Evolutionary conservation across 2,329 filamentous ascomycete species (phyloP), one percentile per base, ranked within the genome.

Genomic region (Bipolaris zeicola): DNA sequence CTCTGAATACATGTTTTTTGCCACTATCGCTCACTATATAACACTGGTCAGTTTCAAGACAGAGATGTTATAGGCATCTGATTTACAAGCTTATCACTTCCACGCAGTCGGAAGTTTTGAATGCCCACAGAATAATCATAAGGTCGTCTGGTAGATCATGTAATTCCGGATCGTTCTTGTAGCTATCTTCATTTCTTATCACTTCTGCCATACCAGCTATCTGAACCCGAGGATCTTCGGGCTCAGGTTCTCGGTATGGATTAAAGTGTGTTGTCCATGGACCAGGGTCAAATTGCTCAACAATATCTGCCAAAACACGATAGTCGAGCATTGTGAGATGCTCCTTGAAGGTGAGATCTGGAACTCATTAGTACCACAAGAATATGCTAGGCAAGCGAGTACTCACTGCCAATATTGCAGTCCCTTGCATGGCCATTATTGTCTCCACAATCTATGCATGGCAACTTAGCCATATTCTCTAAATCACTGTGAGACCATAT

Each of bases 361-460:
- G 3, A 28, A 1, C 3, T 0, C 28, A 20, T 55, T 48, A 62
- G 44, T 39, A 13, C 7, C 6, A 3, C 3, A 13, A 3, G 11
- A 5, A 3, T 24, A 0, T 11, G 37, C 18, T 3, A 18, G n/a
- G 3, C 1, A 22, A 16, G 6, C 4, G n/a, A 18, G 20, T 3
- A 52, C 67, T 56, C 62, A 71, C 69, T 63, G 3, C 58, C 62
- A 44, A 71, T 57, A 26, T 65, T 33, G 22, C 70, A 72, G 20
- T 62, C 57, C 5, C 3, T 38, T 1, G 7, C 50, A 24, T 71
- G 68, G 1, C 33, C 39, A 6, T 50, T 33, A 6, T 50, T 46
- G 33, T 58, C 41, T 14, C 55, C 68, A 28, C 71, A 73, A 22
- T 70, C 68, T 52, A 73, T 66, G 31, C 71, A 73, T 39, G 66